Percentiles rank a stretch among this genome's conserved stretches.
Conservation (phyloP, 176 grass and related monocot genomes). For the Dendrocalamus sinicus region DNA sequence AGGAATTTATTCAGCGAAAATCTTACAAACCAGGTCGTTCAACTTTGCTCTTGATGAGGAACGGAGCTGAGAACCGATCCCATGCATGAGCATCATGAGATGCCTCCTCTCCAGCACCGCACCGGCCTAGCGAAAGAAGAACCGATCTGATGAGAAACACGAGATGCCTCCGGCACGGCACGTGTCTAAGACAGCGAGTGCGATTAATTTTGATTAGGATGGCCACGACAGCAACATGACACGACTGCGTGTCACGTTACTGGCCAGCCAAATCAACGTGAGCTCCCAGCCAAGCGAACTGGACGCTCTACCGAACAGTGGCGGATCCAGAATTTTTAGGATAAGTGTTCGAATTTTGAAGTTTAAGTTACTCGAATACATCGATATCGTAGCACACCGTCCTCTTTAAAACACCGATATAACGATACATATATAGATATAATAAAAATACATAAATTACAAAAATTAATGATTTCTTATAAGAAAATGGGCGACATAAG, state of each 20-base stretch:
- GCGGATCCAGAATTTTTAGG: too few species aligned
- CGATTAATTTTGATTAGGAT: constrained; percentile 25
- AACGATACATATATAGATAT: too few species aligned
- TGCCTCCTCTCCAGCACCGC: not conserved
- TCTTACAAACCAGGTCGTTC: not conserved
- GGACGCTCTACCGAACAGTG: not conserved
- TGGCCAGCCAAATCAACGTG: constrained; percentile 26
- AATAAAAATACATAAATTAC: too few species aligned
- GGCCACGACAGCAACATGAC: constrained; percentile 29
- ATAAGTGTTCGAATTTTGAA: too few species aligned
- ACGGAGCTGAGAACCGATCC: not conserved
- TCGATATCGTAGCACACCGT: too few species aligned
- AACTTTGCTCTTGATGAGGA: not conserved
- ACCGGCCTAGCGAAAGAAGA: not conserved
- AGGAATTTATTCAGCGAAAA: not conserved
- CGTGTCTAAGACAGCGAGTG: constrained; percentile 27
- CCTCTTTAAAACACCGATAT: too few species aligned
- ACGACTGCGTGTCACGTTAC: not conserved
- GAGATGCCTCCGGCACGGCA: constrained; percentile 24
- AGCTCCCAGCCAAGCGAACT: not conserved
- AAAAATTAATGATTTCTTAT: too few species aligned
- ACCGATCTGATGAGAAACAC: not conserved
- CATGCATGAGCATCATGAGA: not conserved
- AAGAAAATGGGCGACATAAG: too few species aligned
- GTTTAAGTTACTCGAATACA: too few species aligned